Evolutionary conservation across 108 stramenopile species (phyloP), one percentile per base, ranked within the genome.

Genomic region (Hondaea fermentalgiana): DNA sequence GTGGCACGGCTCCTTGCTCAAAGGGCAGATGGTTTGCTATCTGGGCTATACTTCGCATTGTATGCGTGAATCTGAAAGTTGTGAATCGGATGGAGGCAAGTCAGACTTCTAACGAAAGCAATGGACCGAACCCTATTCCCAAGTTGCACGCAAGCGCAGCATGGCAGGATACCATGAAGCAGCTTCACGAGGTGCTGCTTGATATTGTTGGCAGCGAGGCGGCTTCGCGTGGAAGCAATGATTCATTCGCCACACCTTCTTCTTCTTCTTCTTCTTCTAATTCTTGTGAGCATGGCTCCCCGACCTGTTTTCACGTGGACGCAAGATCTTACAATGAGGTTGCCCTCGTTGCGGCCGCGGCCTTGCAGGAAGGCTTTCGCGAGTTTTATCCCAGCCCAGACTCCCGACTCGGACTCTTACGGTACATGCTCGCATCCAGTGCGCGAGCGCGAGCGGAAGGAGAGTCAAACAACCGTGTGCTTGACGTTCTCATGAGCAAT

Each of bases 401-500:
- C 16, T 83, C 76, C 6, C 76, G 76, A 6, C 76, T 83, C 10
- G 76, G 76, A 8, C 76, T 83, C 6, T 35, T 83, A 45, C 45
- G 76, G 10, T 53, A 83, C 28, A 47, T 83, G 51, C 76, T 83
- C 23, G 51, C n/a, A 12, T 53, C 76, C 25, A 53, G 49, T 12
- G 51, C 6, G 16, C 19, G 51, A 6, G 76, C 76, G n/a, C 12
- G 51, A 35, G 45, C 45, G 6, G 76, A 45, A 8, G 51, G 76
- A 16, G 51, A 83, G 16, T 6, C 45, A 6, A 83, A 53, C 51
- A 53, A 23, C 51, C 45, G 49, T 12, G 76, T 83, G 19, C 76
- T 83, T 12, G 76, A 83, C 51, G 51, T 83, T 53, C 76, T 83
- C 45, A 83, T 83, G 76, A 83, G 16, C n/a, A 83, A 83, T 23